Evolutionary conservation across 2,329 filamentous ascomycete genomes (phyloP).

Genomic region (Diplodia seriata): DNA sequence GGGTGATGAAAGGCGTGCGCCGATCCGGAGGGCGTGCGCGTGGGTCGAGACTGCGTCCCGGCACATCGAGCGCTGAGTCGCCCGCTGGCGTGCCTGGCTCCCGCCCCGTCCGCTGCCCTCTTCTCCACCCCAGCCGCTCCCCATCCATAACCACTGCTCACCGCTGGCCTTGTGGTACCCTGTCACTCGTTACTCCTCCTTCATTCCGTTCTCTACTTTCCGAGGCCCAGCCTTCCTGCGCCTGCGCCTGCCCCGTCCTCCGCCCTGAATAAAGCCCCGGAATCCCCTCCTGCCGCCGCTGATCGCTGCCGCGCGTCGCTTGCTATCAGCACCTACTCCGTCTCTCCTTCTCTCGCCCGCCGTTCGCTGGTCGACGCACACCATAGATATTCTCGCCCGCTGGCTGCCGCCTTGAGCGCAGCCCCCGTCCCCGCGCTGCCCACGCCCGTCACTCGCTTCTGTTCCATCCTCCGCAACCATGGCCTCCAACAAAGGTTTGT

Average conservation of each 20-base stretch:
- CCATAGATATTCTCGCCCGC: slow-evolving; percentile 11
- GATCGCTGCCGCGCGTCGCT: slow-evolving; percentile 27
- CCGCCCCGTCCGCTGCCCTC: slow-evolving; percentile 24
- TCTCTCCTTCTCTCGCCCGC: slow-evolving; percentile 1
- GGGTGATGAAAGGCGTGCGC: slow-evolving; percentile 30
- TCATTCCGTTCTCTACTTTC: slow-evolving; percentile 21
- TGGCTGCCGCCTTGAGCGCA: slow-evolving; percentile 16
- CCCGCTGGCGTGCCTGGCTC: slow-evolving; percentile 22
- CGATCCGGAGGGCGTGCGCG: slow-evolving; percentile 29
- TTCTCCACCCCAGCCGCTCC: slow-evolving; percentile 25
- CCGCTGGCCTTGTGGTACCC: slow-evolving; percentile 27
- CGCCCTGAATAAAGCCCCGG: slow-evolving; percentile 27
- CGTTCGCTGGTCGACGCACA: slow-evolving; percentile 29
- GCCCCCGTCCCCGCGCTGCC: not conserved
- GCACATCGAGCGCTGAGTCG: slow-evolving; percentile 26
- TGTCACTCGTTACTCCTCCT: slow-evolving; percentile 30
- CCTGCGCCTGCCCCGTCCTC: too few relatives aligned
- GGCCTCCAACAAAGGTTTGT: slow-evolving; percentile 25
- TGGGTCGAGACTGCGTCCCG: slow-evolving; percentile 30
- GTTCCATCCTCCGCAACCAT: slow-evolving; percentile 5
- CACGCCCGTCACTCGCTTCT: not conserved
- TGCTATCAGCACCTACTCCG: not conserved
- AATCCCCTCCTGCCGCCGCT: slow-evolving; percentile 17
- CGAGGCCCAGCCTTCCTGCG: not conserved
- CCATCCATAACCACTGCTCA: slow-evolving; percentile 28